Evolutionary conservation across 495 filamentous ascomycete genomes (phyloP).

Genomic region (Hypoxylon intermedium): DNA sequence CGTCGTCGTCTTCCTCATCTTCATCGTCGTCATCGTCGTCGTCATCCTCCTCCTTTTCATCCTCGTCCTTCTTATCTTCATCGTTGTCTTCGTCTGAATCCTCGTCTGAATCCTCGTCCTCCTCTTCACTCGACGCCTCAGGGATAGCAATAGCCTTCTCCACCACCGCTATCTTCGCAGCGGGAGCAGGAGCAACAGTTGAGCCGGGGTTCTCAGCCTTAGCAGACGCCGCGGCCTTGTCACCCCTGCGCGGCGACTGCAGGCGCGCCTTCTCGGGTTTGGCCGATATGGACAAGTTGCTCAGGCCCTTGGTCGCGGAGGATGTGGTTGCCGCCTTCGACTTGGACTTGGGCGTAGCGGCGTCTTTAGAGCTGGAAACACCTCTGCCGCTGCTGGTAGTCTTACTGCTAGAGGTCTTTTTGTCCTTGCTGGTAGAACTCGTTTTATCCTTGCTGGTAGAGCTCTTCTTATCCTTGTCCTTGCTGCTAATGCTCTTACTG

Average conservation of each 20-base stretch:
- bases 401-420: conserved; percentile 6
- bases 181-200: conserved; percentile 34
- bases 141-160: conserved; percentile 49
- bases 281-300: conserved; percentile 19
- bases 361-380: neutral
- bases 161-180: conserved; percentile 49
- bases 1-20: conserved; percentile 38
- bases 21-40: conserved; percentile 40
- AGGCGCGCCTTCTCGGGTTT: conserved; percentile 30
- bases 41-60: conserved; percentile 35
- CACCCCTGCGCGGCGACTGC: conserved; percentile 43
- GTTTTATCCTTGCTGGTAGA: conserved; percentile 12
- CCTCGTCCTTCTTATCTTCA: conserved; percentile 29
- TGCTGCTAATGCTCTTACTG: neutral
- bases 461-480: conserved; percentile 4
- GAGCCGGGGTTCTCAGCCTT: too few relatives aligned
- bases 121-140: conserved; percentile 41
- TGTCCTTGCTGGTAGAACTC: conserved; percentile 3
- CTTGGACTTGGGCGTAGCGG: neutral
- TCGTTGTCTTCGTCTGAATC: conserved; percentile 5
- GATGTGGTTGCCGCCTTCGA: neutral
- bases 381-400: neutral
- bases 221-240: too few relatives aligned
- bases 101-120: conserved; percentile 34
- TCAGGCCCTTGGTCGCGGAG: conserved; percentile 14